phyloP scores from a whole-genome alignment of 139 green algal species.

The Chlorella ohadii region DNA sequence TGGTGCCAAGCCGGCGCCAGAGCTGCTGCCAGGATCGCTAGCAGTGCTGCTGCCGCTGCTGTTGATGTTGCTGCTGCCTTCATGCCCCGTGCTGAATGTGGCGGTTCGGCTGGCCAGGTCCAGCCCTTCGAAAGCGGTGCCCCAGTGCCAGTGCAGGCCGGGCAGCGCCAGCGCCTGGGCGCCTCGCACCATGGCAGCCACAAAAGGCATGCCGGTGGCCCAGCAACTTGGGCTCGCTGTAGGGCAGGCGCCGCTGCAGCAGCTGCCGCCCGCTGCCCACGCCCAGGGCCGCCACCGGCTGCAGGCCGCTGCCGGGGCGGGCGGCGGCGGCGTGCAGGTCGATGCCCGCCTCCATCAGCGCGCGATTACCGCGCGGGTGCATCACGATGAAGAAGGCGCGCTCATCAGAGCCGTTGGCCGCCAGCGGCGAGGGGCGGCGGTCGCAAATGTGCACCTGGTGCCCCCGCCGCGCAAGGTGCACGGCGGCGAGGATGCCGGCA shows the following conservation, averaged over 20 bases:
- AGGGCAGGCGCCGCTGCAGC: neutral
- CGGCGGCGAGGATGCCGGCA: neutral
- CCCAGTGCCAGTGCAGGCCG: neutral
- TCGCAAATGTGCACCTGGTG: neutral
- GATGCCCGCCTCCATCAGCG: neutral
- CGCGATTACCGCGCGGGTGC: neutral
- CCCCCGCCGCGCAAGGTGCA: neutral
- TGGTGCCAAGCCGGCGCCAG: neutral
- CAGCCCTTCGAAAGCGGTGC: neutral
- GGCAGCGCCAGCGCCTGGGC: too few species aligned
- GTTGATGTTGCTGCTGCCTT: too few species aligned
- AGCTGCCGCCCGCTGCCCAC: neutral
- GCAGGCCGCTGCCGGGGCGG: neutral
- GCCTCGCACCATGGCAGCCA: neutral
- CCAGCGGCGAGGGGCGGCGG: neutral
- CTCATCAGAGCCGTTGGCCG: neutral
- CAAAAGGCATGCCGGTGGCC: slow-evolving; percentile 11
- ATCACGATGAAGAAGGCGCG: neutral
- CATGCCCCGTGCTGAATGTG: neutral
- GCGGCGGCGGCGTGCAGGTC: neutral
- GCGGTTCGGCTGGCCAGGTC: slow-evolving; percentile 3
- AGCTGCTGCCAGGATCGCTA: too few species aligned
- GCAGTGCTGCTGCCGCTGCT: too few species aligned
- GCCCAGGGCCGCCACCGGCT: neutral
- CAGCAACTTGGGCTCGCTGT: neutral